Conservation (phyloP, 441 rosid species). For the Adansonia madagascariensis region DNA sequence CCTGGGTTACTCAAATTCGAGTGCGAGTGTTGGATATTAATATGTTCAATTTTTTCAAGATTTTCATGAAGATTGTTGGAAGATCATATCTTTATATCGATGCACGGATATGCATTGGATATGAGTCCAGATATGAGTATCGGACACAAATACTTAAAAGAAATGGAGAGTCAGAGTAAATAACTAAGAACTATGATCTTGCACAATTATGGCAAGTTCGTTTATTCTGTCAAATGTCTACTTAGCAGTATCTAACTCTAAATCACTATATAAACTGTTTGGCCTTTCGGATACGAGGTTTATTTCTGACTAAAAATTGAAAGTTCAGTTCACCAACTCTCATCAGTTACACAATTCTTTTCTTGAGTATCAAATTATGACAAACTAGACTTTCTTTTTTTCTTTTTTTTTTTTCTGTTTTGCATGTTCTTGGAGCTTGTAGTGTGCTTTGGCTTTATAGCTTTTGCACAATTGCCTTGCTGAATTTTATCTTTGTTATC, state of each 20-base stretch:
- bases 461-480: background rate
- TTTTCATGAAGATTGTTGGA: no score
- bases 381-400: background rate
- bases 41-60: no score
- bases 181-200: background rate
- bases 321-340: background rate
- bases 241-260: background rate
- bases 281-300: background rate
- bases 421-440: background rate
- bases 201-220: background rate
- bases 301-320: background rate
- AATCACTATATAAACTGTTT: background rate
- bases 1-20: background rate
- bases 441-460: background rate
- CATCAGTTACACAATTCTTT: background rate
- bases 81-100: no score
- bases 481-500: slow-evolving; percentile 25
- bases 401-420: background rate
- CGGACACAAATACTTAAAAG: no score
- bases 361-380: background rate
- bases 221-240: background rate
- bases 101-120: no score
- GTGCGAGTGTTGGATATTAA: no score
- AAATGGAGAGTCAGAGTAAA: no score
- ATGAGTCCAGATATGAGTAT: no score